Evolutionary conservation across 345 rosid species (phyloP), one percentile per base, ranked within the genome.

Genomic region (Hibiscus mutabilis): DNA sequence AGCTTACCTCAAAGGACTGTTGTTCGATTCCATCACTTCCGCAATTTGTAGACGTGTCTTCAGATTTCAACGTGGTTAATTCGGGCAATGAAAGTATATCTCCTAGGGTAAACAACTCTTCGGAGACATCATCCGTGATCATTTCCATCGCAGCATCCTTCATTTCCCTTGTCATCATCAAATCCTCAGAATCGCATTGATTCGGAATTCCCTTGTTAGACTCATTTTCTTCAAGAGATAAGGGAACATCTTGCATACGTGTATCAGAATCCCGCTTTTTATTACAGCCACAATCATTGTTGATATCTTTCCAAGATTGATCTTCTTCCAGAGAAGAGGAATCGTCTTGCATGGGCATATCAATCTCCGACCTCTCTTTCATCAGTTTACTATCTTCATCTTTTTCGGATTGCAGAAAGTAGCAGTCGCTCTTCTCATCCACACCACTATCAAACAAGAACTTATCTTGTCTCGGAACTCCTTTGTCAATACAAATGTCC

Each of bases 401-500:
- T 56, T 80, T 77, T n/a, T 78, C 84, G 40, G 80, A 60, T 68
- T 70, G 47, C 60, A 63, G 52, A 65, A 52, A 49, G 49, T 70
- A 16, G 64, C 58, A 46, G 27, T 64, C 37, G 14, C 55, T 76
- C 40, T 76, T 79, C 75, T 78, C 81, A 1, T 77, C 78, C 37
- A 72, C 55, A 60, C 19, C 73, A 67, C 67, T 71, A 47, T 81
- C 84, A 51, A 86, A 86, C 75, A 84, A 78, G 66, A 87, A 82
- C 80, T 79, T 86, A 72, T 79, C 88, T 25, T 82, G 81, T 21
- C 79, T 78, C 25, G 87, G 89, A 21, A 90, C 78, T 63, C 85
- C 93, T 70, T 95, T 89, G 37, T 95, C 97, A 4, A 92, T 53
- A 33, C 96, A 90, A 14, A 92, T 90, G 71, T 90, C 99, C 83